phyloP scores from a whole-genome alignment of 2,329 filamentous ascomycete genomes.

The Colletotrichum chrysophilum region DNA sequence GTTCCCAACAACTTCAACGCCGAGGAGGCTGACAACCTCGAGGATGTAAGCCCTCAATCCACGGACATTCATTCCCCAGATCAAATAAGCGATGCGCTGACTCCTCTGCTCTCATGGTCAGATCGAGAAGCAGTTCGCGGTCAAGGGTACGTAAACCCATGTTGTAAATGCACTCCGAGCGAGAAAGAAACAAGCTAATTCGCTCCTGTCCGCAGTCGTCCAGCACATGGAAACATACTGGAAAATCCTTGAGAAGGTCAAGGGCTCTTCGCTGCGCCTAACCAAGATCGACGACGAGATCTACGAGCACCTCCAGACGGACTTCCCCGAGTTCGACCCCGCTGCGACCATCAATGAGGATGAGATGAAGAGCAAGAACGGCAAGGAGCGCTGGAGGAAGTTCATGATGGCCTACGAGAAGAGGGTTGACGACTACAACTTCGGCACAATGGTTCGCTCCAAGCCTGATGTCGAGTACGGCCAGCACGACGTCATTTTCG shows the following conservation, averaged over 20 bases:
- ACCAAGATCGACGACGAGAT: conserved; percentile 97
- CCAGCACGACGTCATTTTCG: conserved; percentile 90
- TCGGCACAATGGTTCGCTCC: conserved; percentile 88
- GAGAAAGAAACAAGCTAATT: neutral
- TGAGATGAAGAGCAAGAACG: conserved; percentile 95
- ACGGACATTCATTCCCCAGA: neutral
- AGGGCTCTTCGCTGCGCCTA: conserved; percentile 85
- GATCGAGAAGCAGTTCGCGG: conserved; percentile 99
- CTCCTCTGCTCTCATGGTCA: conserved; percentile 36
- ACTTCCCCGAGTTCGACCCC: conserved; percentile 93
- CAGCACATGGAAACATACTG: conserved; percentile 98
- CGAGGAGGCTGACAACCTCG: conserved; percentile 59
- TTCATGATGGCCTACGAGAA: conserved; percentile 96
- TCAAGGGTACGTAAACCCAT: conserved; percentile 71
- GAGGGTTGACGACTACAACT: conserved; percentile 96
- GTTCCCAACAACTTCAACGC: conserved; percentile 64
- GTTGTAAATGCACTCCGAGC: neutral
- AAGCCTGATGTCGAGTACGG: conserved; percentile 85
- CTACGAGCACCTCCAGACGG: conserved; percentile 82
- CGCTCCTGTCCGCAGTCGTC: conserved; percentile 60
- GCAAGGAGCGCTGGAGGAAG: conserved; percentile 93
- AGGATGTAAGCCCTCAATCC: conserved; percentile 51
- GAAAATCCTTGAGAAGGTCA: conserved; percentile 90
- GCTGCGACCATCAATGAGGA: conserved; percentile 84
- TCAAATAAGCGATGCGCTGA: neutral